Evolutionary conservation across 768 basidiomycete genomes (phyloP), one percentile per base, ranked within the genome.

Genomic region (Lanmaoa rubissima): DNA sequence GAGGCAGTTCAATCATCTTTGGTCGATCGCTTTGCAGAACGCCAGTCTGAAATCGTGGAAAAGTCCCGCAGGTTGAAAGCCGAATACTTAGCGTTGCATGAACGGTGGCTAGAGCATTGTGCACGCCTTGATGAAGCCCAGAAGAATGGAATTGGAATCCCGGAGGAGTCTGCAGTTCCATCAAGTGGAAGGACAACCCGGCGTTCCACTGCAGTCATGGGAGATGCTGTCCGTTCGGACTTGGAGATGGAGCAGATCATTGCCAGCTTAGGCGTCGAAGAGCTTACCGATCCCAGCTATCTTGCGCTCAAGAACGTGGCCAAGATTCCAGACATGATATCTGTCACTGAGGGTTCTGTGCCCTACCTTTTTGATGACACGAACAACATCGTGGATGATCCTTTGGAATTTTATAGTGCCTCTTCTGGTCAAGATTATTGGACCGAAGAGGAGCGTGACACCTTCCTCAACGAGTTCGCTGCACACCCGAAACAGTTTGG

Each of bases 181-280:
- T 71, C 76, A 36, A 62, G 78, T 21, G 79, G 79, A 16, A 74
- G 91, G 49, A 86, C 88, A 41, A 92, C 90, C 10, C 82, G 91
- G 31, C 84, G 92, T 26, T 83, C 87, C 11, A 79, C 86, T 46
- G 86, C 88, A 0, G 75, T 74, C 42, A 74, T 91, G 59, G 92
- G 92, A 28, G 95, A 97, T 71, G 87, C 92, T 14, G 94, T 94
- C 16, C 87, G 93, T 5, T 94, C 94, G 17, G 95, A 98, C 72
- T 80, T 96, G 54, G 96, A 98, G 76, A 94, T 97, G 85, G 92
- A 97, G 66, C 93, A 94, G 73, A 94, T 98, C 67, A 90, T 98
- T 55, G 92, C 92, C n/a, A 92, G 88, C 65, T 76, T 97, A 40
- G 94, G 92, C 26, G 90, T 88, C 62, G 93, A 96, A 60, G 94